These are phyloP conservation scores for Limonium bicolor DNA, from an alignment of 148 eudicot species.

Conservation along the genomic window DNA sequence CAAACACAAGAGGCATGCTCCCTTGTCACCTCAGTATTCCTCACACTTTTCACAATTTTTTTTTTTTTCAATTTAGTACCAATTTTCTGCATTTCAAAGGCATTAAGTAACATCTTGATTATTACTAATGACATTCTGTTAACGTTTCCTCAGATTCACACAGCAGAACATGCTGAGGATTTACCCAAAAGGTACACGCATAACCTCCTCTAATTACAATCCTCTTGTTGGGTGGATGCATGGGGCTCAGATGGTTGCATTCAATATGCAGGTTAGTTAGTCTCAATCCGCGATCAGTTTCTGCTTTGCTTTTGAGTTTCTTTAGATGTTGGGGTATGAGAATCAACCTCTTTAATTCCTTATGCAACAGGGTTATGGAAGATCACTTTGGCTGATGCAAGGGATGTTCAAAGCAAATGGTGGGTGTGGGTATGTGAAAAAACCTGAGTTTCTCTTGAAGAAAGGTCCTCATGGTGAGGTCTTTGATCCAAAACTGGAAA, in stretches of 20 bases:
- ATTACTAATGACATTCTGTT: no score
- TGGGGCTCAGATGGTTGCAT: slow-evolving; percentile 21
- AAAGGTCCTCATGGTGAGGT: slow-evolving; percentile 13
- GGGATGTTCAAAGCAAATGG: slow-evolving; percentile 51
- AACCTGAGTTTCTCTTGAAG: slow-evolving; percentile 27
- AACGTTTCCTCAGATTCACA: no score
- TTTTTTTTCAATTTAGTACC: no score
- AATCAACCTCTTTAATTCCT: no score
- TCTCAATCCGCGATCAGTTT: no score
- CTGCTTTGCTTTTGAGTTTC: no score
- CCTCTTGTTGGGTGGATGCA: slow-evolving; percentile 47
- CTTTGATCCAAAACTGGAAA: slow-evolving; percentile 17
- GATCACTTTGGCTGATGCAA: slow-evolving; percentile 44
- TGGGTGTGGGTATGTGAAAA: slow-evolving; percentile 17
- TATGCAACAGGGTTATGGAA: slow-evolving; percentile 44
- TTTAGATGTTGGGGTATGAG: no score
- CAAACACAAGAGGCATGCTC: no score
- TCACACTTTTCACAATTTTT: no score
- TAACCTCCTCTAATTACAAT: slow-evolving; percentile 43
- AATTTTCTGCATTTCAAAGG: no score
- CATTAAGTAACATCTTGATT: no score
- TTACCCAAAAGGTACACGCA: slow-evolving; percentile 45
- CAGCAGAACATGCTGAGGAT: slow-evolving; percentile 42
- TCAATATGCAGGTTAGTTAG: slow-evolving; percentile 46
- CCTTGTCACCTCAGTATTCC: no score